phyloP scores from a whole-genome alignment of 495 filamentous ascomycete genomes.

The Xylaria bambusicola region DNA sequence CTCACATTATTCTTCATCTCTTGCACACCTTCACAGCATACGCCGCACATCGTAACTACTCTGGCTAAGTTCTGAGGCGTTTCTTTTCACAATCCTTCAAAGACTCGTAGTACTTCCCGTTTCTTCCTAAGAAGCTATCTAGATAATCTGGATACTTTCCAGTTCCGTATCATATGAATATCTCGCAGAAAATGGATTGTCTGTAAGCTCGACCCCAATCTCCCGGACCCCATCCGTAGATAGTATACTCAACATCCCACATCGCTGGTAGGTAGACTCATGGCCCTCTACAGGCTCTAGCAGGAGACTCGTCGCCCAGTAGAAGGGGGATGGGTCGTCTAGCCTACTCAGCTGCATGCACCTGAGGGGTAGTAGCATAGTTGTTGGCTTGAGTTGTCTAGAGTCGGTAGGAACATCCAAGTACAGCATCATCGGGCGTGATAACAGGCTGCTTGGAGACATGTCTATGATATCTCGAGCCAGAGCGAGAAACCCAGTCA shows the following conservation, averaged over 20 bases:
- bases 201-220: background rate
- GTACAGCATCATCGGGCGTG: background rate
- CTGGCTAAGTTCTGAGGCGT: too few species aligned
- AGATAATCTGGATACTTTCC: background rate
- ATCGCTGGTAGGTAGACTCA: slow-evolving; percentile 1
- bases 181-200: slow-evolving; percentile 36
- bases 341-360: background rate
- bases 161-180: background rate
- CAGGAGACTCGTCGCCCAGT: slow-evolving; percentile 4
- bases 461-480: too few species aligned
- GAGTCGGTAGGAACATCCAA: background rate
- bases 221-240: background rate
- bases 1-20: too few species aligned
- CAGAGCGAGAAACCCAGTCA: background rate
- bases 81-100: too few species aligned
- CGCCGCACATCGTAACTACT: too few species aligned
- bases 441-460: background rate
- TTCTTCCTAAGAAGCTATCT: too few species aligned
- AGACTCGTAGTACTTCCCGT: too few species aligned
- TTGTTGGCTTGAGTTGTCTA: too few species aligned
- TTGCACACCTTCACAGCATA: too few species aligned
- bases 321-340: background rate
- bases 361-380: background rate
- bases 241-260: slow-evolving; percentile 6
- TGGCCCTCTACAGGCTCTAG: background rate